Conservation (phyloP, 495 filamentous ascomycete genomes). For the Aspergillus baeticus region DNA sequence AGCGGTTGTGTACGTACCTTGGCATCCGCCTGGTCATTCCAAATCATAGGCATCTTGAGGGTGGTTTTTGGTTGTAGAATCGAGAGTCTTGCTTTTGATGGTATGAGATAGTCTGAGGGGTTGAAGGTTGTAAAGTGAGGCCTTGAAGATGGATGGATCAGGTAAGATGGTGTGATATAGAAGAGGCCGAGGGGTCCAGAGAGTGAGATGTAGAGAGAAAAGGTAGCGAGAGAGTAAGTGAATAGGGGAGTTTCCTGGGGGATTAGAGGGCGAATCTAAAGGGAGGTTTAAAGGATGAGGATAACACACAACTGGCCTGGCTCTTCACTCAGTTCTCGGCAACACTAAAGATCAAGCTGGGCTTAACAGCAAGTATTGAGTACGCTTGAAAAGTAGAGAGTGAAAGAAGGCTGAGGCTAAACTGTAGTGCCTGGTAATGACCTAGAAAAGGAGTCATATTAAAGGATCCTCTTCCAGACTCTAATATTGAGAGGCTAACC, state of each 20-base stretch:
- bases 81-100: not conserved
- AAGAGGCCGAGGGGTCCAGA: not conserved
- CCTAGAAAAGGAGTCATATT: conserved; percentile 24
- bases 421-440: too few species aligned
- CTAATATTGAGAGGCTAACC: conserved; percentile 21
- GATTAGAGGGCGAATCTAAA: not conserved
- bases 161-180: not conserved
- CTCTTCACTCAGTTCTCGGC: too few species aligned
- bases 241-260: not conserved
- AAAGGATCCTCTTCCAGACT: conserved; percentile 19
- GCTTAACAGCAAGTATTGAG: too few species aligned
- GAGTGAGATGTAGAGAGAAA: not conserved
- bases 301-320: not conserved
- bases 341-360: too few species aligned
- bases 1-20: conserved; percentile 18
- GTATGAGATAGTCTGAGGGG: not conserved
- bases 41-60: conserved; percentile 23
- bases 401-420: too few species aligned
- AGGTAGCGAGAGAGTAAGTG: not conserved
- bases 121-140: not conserved
- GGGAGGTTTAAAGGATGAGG: not conserved
- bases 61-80: not conserved
- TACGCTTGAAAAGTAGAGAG: too few species aligned
- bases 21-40: conserved; percentile 26
- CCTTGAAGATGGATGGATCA: not conserved